Evolutionary conservation across 306 rosid genomes (phyloP).

Genomic region (Mimosa pudica): DNA sequence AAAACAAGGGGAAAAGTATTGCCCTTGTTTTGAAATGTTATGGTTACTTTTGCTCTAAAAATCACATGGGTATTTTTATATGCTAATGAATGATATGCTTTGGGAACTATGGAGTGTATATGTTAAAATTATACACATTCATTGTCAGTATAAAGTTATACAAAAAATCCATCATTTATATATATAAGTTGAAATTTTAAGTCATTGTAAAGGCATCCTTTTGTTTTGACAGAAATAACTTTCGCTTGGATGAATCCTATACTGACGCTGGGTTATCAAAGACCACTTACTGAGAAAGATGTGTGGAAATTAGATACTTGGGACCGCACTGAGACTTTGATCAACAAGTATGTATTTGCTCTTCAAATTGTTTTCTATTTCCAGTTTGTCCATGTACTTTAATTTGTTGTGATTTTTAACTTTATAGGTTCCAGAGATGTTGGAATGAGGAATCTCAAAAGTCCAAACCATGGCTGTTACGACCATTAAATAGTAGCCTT

Average conservation of each 20-base stretch:
- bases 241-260: conserved; percentile 89
- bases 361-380: conserved; percentile 18
- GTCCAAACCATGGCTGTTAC: conserved; percentile 89
- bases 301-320: conserved; percentile 89
- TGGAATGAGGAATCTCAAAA: conserved; percentile 80
- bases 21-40: too few relatives aligned
- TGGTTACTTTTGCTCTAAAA: too few relatives aligned
- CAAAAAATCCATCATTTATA: conserved; percentile 12
- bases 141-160: conserved; percentile 14
- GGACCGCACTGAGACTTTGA: conserved; percentile 85
- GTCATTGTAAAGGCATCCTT: conserved; percentile 30
- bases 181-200: conserved; percentile 24
- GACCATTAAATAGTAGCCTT: conserved; percentile 81
- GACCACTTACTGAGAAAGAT: conserved; percentile 89
- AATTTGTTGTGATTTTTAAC: conserved; percentile 33
- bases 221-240: conserved; percentile 47
- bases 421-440: conserved; percentile 74
- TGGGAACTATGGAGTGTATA: background rate
- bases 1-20: too few relatives aligned
- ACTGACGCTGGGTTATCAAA: conserved; percentile 76
- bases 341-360: conserved; percentile 50
- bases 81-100: background rate
- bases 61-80: background rate
- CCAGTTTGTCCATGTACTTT: conserved; percentile 1
- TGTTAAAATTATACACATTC: background rate